Evolutionary conservation across 345 rosid species (phyloP), one percentile per base, ranked within the genome.

Genomic region (Excoecaria cochinchinensis): DNA sequence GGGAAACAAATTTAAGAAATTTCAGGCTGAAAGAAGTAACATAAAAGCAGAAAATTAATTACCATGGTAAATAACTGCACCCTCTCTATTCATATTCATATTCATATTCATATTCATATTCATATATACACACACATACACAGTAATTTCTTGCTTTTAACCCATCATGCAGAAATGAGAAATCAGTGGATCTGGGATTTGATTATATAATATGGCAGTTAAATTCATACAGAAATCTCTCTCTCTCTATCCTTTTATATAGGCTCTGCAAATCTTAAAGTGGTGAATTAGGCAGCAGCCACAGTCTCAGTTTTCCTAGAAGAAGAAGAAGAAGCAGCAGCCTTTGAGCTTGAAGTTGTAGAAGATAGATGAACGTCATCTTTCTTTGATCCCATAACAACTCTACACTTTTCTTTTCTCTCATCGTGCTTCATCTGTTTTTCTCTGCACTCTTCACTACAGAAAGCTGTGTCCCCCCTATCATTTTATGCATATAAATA

Each of bases 381-480:
- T 31, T 68, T 67, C 7, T 44, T 76, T 21, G 82, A 15, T 39
- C 62, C 46, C n/a, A 17, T 77, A 39, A 69, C 72, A 25, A 48
- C 67, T 67, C 68, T 73, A 59, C 42, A 71, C 79, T 78, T 77
- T 67, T 83, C 87, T 76, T 83, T 84, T 75, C 75, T 79, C 82
- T 88, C 89, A 72, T 94, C 97, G 62, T 85, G 86, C 81, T 90
- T 85, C 73, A 92, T 90, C 80, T 85, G 90, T 64, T 86, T 74
- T 69, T 88, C 98, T 85, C 98, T 87, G 84, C 97, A 94, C 80
- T 88, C 94, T 78, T 68, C 76, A 72, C 97, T 89, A 71, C 98
- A 94, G 86, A 94, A 94, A 17, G 94, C 98, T 52, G 89, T 79
- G 60, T 94, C 94, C 56, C 98, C 97, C 87, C 97, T 90, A 85